Evolutionary conservation across 306 rosid genomes (phyloP).

Genomic region (Cyclanthera cordifolia): DNA sequence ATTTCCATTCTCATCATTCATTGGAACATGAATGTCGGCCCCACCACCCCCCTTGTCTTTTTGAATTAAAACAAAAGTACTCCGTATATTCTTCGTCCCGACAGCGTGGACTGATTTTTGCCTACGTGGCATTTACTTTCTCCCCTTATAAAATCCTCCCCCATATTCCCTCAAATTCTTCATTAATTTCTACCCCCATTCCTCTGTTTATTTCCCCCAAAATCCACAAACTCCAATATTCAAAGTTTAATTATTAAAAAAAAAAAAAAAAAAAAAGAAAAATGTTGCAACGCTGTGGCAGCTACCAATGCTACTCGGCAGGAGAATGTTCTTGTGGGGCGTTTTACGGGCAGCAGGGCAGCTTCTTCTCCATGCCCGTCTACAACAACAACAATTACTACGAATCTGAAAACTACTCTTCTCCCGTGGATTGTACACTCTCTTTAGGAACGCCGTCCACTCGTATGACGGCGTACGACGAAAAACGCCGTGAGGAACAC

Average conservation of each 20-base stretch:
- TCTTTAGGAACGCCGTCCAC: conserved; percentile 89
- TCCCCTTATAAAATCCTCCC: not conserved
- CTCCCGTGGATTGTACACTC: conserved; percentile 88
- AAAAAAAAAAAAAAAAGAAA: not conserved
- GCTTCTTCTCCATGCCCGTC: conserved; percentile 43
- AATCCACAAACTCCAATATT: not conserved
- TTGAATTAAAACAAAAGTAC: conserved; percentile 13
- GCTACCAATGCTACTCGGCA: conserved; percentile 37
- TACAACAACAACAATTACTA: conserved; percentile 2
- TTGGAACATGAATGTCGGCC: conserved; percentile 28
- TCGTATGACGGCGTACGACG: conserved; percentile 28
- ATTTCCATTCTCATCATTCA: not conserved
- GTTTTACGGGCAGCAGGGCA: conserved; percentile 27
- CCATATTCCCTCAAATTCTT: conserved; percentile 2
- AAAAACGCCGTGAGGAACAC: conserved; percentile 20
- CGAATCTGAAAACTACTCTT: conserved; percentile 9
- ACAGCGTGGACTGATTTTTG: conserved; percentile 14
- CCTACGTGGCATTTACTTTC: not conserved
- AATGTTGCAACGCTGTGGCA: conserved; percentile 57
- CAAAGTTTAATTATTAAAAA: not conserved
- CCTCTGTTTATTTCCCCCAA: not conserved
- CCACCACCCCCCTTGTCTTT: conserved; percentile 17
- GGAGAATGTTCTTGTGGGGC: conserved; percentile 61
- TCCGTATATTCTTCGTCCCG: conserved; percentile 15
- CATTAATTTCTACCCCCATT: conserved; percentile 23